Percentiles rank a stretch among this genome's conserved stretches.
Conservation (phyloP, 2,329 filamentous ascomycete species). For the Aschersonia sp. region DNA sequence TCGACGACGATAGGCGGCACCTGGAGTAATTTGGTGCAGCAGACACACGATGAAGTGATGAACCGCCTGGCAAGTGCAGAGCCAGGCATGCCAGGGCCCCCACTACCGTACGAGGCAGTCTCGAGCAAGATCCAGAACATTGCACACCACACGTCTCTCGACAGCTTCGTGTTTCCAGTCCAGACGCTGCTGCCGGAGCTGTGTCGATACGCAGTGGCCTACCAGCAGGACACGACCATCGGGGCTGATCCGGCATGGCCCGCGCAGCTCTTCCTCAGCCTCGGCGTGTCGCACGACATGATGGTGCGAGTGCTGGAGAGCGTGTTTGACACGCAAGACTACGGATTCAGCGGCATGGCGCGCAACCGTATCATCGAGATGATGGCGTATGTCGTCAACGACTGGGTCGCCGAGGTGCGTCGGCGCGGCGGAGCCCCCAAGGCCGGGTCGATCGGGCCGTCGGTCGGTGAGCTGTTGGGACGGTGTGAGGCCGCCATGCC, state of each 20-base stretch:
- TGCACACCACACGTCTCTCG: constrained; percentile 47
- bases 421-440: constrained; percentile 27
- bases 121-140: constrained; percentile 48
- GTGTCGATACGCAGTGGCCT: constrained; percentile 45
- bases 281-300: constrained; percentile 41
- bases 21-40: constrained; percentile 70
- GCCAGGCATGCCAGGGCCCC: constrained; percentile 22
- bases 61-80: constrained; percentile 28
- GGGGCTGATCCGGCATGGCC: constrained; percentile 44
- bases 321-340: constrained; percentile 43
- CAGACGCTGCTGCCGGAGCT: constrained; percentile 44
- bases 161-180: constrained; percentile 53
- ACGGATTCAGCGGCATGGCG: constrained; percentile 37
- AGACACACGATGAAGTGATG: constrained; percentile 45
- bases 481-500: constrained; percentile 32
- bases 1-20: constrained; percentile 69
- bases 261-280: constrained; percentile 36
- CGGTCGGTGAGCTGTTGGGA: constrained; percentile 34
- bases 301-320: constrained; percentile 40
- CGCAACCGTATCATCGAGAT: constrained; percentile 39
- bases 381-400: constrained; percentile 32
- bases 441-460: constrained; percentile 23
- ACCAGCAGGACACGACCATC: constrained; percentile 42
- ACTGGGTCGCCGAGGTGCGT: constrained; percentile 35
- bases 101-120: constrained; percentile 55